A percentile compares a stretch with the other conserved stretches of the same genome.
Conservation (phyloP, 345 rosid species). For the Bruguiera gymnorhiza region DNA sequence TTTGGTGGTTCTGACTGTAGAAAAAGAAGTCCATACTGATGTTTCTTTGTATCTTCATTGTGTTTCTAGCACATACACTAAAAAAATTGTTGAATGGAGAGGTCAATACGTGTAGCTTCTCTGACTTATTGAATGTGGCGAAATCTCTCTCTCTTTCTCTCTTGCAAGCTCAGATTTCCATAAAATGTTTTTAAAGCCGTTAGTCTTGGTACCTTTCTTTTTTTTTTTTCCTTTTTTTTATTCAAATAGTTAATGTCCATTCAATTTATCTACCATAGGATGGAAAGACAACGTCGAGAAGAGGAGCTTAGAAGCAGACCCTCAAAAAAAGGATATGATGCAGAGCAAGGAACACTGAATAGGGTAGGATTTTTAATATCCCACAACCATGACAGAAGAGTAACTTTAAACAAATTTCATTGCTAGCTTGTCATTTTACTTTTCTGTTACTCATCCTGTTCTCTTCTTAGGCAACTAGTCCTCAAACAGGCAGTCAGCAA, state of each 20-base stretch:
- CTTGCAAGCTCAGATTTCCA: neutral
- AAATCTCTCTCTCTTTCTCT: neutral
- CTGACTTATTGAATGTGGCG: neutral
- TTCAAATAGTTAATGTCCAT: neutral
- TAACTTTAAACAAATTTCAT: neutral
- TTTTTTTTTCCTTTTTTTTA: neutral
- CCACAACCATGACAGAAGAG: neutral
- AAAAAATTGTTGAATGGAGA: neutral
- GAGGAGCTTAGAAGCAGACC: conserved; percentile 20
- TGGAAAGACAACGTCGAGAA: conserved; percentile 30
- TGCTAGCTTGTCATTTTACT: neutral
- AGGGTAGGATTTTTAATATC: conserved; percentile 12
- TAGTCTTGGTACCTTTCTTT: neutral
- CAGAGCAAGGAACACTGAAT: conserved; percentile 17
- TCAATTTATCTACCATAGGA: conserved; percentile 3
- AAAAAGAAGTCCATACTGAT: too few species aligned
- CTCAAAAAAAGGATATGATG: conserved; percentile 17
- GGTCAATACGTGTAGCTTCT: neutral
- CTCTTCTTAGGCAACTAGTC: conserved; percentile 20
- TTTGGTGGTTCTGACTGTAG: neutral
- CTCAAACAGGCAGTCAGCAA: conserved; percentile 15
- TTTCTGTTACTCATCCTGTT: neutral
- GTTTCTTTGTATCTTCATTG: too few species aligned
- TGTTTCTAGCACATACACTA: too few species aligned
- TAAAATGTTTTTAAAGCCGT: neutral